These are phyloP conservation scores for Abrus precatorius DNA, from an alignment of 306 rosid species.

Conservation along the genomic window DNA sequence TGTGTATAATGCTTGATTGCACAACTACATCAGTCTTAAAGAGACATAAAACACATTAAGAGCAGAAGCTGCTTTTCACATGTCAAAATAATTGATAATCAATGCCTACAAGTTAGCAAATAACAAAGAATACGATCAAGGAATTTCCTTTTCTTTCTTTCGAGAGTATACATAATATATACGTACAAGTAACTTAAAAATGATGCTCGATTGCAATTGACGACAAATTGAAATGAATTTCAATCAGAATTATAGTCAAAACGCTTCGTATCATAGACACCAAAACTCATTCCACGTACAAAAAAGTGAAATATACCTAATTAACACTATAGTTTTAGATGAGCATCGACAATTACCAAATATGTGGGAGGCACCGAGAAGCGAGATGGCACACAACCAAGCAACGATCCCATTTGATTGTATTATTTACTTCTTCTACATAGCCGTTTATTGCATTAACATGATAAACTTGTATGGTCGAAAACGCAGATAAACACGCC, in stretches of 20 bases:
- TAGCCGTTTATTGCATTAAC: not conserved
- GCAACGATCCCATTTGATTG: not conserved
- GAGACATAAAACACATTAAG: slow-evolving; percentile 45
- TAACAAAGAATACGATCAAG: slow-evolving; percentile 2
- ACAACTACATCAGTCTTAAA: slow-evolving; percentile 35
- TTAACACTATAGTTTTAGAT: slow-evolving; percentile 30
- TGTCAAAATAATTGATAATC: slow-evolving; percentile 45
- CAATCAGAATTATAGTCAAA: not conserved
- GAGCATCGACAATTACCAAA: slow-evolving; percentile 11
- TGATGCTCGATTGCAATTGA: slow-evolving; percentile 1
- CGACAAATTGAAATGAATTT: not conserved
- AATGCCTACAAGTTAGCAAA: slow-evolving; percentile 43
- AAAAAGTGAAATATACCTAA: slow-evolving; percentile 29
- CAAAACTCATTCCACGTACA: not conserved
- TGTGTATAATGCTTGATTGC: slow-evolving; percentile 6
- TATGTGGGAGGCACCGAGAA: not conserved
- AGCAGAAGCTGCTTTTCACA: slow-evolving; percentile 43
- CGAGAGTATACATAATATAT: not conserved
- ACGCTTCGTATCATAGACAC: not conserved
- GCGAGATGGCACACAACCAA: slow-evolving; percentile 27
- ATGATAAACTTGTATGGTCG: slow-evolving; percentile 23
- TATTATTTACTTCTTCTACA: not conserved
- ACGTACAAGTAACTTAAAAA: slow-evolving; percentile 22
- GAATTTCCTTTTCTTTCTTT: not conserved
- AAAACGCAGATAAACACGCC: slow-evolving; percentile 21